A percentile compares a stretch with the other conserved stretches of the same genome.
These are phyloP conservation scores for Noccaea caerulescens DNA, from an alignment of 345 rosid genomes.

Conservation along the genomic window DNA sequence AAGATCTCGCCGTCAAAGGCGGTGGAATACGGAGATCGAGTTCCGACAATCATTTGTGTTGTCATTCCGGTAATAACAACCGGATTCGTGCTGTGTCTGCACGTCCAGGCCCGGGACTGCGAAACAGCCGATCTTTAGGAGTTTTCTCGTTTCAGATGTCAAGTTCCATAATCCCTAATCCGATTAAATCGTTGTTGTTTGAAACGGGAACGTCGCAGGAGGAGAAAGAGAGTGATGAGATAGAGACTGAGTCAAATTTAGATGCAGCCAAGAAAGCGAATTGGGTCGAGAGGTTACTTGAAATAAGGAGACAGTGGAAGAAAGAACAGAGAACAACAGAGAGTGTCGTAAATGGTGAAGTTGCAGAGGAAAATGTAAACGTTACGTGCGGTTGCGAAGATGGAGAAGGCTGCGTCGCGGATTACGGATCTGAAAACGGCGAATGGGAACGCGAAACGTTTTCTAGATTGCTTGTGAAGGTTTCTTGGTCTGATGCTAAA, in stretches of 20 bases:
- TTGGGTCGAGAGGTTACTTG: slow-evolving; percentile 76
- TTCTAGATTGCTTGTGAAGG: slow-evolving; percentile 52
- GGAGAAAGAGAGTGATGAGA: slow-evolving; percentile 33
- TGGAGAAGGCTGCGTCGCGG: slow-evolving; percentile 54
- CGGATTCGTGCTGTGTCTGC: slow-evolving; percentile 52
- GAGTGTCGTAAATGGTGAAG: slow-evolving; percentile 31
- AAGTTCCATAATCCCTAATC: slow-evolving; percentile 56
- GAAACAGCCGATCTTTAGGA: slow-evolving; percentile 60
- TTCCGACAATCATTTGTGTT: slow-evolving; percentile 75
- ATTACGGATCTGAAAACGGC: slow-evolving; percentile 56
- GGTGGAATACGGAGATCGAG: slow-evolving; percentile 56
- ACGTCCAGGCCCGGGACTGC: slow-evolving; percentile 58
- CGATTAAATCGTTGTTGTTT: slow-evolving; percentile 58
- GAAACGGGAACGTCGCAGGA: slow-evolving; percentile 55
- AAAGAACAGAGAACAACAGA: slow-evolving; percentile 43
- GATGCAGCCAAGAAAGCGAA: slow-evolving; percentile 55
- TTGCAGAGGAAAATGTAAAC: slow-evolving; percentile 33
- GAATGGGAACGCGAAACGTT: slow-evolving; percentile 54
- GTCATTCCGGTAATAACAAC: slow-evolving; percentile 42
- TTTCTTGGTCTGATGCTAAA: slow-evolving; percentile 69
- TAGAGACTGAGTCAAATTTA: slow-evolving; percentile 39
- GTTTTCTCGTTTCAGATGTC: slow-evolving; percentile 66
- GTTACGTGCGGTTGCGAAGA: slow-evolving; percentile 45
- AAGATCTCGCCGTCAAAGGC: slow-evolving; percentile 51
- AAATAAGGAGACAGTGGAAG: slow-evolving; percentile 67